A percentile compares a stretch with the other conserved stretches of the same genome.
Evolutionary conservation across 2,329 filamentous ascomycete species (phyloP).

Genomic region (Aspergillus vadensis): DNA sequence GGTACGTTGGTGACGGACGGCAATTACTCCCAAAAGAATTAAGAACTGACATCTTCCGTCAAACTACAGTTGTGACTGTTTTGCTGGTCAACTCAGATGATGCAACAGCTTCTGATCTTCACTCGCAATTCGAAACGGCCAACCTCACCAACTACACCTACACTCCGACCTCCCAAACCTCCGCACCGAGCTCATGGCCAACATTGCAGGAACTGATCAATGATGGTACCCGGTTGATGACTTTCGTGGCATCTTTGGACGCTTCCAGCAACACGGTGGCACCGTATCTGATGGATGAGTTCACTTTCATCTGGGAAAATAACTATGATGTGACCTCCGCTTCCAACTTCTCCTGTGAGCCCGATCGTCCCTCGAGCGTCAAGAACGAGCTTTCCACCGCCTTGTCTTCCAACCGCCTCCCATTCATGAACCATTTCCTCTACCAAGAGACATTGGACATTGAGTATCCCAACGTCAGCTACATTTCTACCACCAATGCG

Average conservation of each 20-base stretch:
- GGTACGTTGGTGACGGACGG: conserved; percentile 25
- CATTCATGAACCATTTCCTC: conserved; percentile 80
- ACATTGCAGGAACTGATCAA: conserved; percentile 71
- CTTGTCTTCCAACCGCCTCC: conserved; percentile 61
- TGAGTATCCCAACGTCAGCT: conserved; percentile 61
- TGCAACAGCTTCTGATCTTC: conserved; percentile 58
- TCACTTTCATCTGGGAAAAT: conserved; percentile 67
- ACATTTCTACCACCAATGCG: conserved; percentile 67
- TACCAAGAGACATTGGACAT: conserved; percentile 59
- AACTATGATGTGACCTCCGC: conserved; percentile 64
- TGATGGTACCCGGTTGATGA: conserved; percentile 65
- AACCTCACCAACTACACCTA: conserved; percentile 66
- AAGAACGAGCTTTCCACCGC: conserved; percentile 53
- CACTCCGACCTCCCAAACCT: conserved; percentile 50
- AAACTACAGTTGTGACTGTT: conserved; percentile 64
- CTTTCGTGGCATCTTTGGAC: conserved; percentile 63
- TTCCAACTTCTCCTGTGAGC: conserved; percentile 70
- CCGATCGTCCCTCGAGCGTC: conserved; percentile 64
- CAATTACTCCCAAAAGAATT: not conserved
- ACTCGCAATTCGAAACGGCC: conserved; percentile 56
- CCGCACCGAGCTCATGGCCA: conserved; percentile 61
- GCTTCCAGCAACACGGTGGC: conserved; percentile 37
- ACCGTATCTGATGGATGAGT: conserved; percentile 49
- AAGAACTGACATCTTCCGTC: conserved; percentile 1
- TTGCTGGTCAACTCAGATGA: conserved; percentile 71